Conservation (phyloP, 306 rosid species). For the Ochetophila trinervis region DNA sequence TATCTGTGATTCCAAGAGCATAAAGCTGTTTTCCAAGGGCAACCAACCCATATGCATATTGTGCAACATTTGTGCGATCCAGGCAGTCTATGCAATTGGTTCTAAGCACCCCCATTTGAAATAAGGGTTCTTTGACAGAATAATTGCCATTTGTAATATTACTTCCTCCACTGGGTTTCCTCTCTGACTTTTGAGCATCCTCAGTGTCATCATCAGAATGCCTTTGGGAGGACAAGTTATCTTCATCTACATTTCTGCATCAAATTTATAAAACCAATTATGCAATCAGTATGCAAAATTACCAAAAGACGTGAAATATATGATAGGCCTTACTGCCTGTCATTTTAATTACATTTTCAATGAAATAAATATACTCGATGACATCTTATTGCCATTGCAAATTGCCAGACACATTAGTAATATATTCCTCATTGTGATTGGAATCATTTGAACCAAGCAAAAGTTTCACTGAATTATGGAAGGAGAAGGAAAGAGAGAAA, state of each 20-base stretch:
- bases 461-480: neutral
- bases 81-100: slow-evolving; percentile 97
- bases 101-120: slow-evolving; percentile 82
- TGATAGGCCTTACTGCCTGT: too few species aligned
- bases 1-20: slow-evolving; percentile 53
- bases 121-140: slow-evolving; percentile 39
- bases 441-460: neutral
- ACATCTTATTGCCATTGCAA: too few species aligned
- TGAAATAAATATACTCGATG: too few species aligned
- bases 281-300: neutral
- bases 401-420: too few species aligned
- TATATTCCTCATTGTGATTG: too few species aligned
- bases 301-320: too few species aligned
- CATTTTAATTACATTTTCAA: too few species aligned
- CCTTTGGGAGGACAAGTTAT: slow-evolving; percentile 27
- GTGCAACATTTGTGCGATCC: slow-evolving; percentile 98
- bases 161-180: slow-evolving; percentile 28
- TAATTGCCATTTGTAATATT: slow-evolving; percentile 40
- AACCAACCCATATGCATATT: slow-evolving; percentile 84
- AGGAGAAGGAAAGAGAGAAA: neutral
- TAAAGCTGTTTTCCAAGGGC: slow-evolving; percentile 82
- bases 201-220: slow-evolving; percentile 27
- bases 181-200: slow-evolving; percentile 30
- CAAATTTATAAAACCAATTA: slow-evolving; percentile 16
- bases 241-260: slow-evolving; percentile 43